These are phyloP conservation scores for Candida anutae DNA, from an alignment of 1,139 yeast species.

Conservation along the genomic window DNA sequence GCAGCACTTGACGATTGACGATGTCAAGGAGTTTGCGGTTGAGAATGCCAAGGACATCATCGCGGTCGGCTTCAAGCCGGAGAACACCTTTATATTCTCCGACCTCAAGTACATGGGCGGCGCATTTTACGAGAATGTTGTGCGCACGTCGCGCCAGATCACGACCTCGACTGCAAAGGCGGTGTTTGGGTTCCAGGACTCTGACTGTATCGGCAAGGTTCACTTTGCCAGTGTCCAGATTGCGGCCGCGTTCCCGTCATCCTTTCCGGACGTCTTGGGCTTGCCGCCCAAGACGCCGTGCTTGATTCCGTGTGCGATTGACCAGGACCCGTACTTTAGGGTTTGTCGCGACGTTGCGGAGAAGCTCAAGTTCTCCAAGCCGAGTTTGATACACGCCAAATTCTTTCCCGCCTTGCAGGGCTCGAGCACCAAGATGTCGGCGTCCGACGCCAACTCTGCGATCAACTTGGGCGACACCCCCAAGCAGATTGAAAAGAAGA, in stretches of 20 bases:
- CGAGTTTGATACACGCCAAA: constrained; percentile 86
- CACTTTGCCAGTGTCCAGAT: constrained; percentile 97
- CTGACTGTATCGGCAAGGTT: constrained; percentile 88
- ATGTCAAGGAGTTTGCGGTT: constrained; percentile 69
- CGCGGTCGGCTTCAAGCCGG: constrained; percentile 90
- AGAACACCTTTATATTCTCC: constrained; percentile 90
- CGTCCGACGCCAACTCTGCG: constrained; percentile 72
- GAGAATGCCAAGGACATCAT: constrained; percentile 91
- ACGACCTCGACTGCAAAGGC: constrained; percentile 94
- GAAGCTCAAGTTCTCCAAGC: constrained; percentile 83
- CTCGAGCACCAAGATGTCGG: constrained; percentile 94
- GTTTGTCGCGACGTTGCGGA: constrained; percentile 97
- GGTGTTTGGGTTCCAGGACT: constrained; percentile 95
- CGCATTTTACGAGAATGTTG: constrained; percentile 89
- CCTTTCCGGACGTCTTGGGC: constrained; percentile 90
- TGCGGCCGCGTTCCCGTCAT: constrained; percentile 90
- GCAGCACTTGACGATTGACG: constrained; percentile 79
- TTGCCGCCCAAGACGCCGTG: constrained; percentile 85
- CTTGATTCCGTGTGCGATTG: constrained; percentile 98
- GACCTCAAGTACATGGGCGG: constrained; percentile 92
- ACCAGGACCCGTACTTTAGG: constrained; percentile 97
- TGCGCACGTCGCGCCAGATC: constrained; percentile 88
- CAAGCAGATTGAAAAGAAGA: constrained; percentile 85
- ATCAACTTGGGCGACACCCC: constrained; percentile 94
- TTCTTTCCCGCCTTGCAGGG: constrained; percentile 99